Evolutionary conservation across 2,329 filamentous ascomycete species (phyloP), one percentile per base, ranked within the genome.

Genomic region (Pyricularia sp.): DNA sequence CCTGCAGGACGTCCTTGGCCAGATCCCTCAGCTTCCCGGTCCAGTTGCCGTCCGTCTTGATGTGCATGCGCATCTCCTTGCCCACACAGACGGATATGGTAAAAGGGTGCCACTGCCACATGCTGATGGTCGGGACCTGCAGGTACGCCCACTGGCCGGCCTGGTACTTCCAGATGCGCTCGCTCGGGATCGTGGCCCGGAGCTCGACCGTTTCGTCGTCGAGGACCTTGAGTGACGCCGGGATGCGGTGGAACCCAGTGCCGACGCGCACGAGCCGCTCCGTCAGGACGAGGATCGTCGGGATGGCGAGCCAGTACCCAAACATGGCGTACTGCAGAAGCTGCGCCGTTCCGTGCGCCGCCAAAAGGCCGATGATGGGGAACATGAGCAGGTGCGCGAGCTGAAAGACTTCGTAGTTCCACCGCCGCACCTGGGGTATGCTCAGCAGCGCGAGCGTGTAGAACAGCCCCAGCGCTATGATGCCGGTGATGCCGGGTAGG

Each of bases 101-200:
- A 71, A 88, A 88, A 0, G 85, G 85, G 69, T 88, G 85, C 85
- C 85, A 88, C 72, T 87, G 84, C 69, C 84, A 87, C 66, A 79
- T 76, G 55, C 83, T 85, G 26, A 87, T 74, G 33, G 77, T 71
- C 0, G 85, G 85, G 0, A 87, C 82, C 71, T 87, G 85, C 0
- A 87, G 76, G 64, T 88, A 83, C 17, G 88, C 80, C 69, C 87
- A 86, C 73, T 87, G 84, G 0, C 85, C 85, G n/a, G 85, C 84
- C 68, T 81, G 80, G 73, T 86, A 87, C 58, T 78, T 79, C 84
- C 83, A 86, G 3, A 84, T 76, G 1, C 82, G 77, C 68, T 81
- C 79, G 30, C 78, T 79, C 0, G 83, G 85, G 7, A 85, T 82
- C 4, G 80, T 77, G 3, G 81, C 80, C 0, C 80, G 82, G 28